Conservation (phyloP, 305 asterid species). For the Ilex paraguariensis region DNA sequence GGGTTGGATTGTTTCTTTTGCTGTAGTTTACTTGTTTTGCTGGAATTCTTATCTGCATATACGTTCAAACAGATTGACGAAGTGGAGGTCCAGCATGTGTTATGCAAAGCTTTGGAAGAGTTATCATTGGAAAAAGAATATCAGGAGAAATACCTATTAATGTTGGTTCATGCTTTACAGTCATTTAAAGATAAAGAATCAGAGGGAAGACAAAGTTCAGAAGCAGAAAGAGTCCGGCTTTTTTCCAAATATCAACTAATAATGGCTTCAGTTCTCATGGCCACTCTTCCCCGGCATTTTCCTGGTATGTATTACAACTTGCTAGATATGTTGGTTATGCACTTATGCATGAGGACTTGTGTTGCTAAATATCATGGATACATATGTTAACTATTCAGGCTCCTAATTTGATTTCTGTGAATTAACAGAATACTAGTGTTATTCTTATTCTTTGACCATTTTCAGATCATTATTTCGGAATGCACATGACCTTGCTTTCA, state of each 20-base stretch:
- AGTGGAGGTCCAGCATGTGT: conserved; percentile 54
- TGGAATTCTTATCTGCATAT: conserved; percentile 14
- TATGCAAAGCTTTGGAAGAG: conserved; percentile 75
- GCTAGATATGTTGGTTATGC: conserved; percentile 6
- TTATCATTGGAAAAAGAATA: conserved; percentile 65
- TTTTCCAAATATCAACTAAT: conserved; percentile 66
- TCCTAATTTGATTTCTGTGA: background rate
- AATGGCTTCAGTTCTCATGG: conserved; percentile 74
- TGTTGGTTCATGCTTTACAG: conserved; percentile 61
- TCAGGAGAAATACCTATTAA: conserved; percentile 68
- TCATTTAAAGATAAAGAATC: conserved; percentile 36
- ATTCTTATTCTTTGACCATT: too few species aligned
- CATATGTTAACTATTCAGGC: background rate
- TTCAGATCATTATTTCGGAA: too few species aligned
- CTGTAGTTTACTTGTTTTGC: too few species aligned
- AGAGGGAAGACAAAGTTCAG: conserved; percentile 29
- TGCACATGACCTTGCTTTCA: too few species aligned
- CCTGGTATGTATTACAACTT: conserved; percentile 45
- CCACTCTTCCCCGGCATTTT: conserved; percentile 83
- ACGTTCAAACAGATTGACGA: conserved; percentile 46
- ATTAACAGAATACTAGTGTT: background rate
- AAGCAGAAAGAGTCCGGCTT: conserved; percentile 36
- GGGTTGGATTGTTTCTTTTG: background rate
- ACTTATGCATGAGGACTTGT: conserved; percentile 9
- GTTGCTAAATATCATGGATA: conserved; percentile 17